Base-by-base conservation (phyloP, 345 rosid genomes). In the Carallia pectinifolia region DNA sequence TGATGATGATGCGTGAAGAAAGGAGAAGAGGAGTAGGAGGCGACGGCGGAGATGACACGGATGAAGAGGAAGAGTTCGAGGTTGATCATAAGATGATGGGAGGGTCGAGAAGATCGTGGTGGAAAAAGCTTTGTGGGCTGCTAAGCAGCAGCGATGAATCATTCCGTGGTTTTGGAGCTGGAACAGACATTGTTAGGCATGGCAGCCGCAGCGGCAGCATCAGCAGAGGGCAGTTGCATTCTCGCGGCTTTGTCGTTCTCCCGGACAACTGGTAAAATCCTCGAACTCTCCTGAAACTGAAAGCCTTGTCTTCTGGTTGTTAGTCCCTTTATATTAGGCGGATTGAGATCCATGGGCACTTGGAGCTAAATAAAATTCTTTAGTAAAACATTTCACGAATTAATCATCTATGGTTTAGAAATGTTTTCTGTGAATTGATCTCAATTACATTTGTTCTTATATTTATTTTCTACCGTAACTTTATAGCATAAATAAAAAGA, bases 241-340 rank as follows among this genome's bases (percentile, higher is more conserved):
- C 27, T 4, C 71, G 6, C 3, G 31, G 62, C 15, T 74, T 7
- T 1, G 59, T 79, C 17, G 44, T 84, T 62, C 83, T 12, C 27
- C 85, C 83, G n/a, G 79, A 70, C 16, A 62, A 72, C 19, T 37
- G 82, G 85, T 84, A 68, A 65, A 0, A 0, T 13, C 38, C 23
- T n/a, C 34, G 19, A 37, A 39, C 3, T 47, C 13, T 40, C 34
- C 39, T 17, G 40, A 7, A 6, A 40, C 6, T n/a, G 39, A 10
- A 2, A 9, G 23, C 19, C 52, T 52, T 23, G 17, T 33, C 34
- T 13, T 29, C 23, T 8, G 8, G 29, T 38, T 52, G 23, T 23
- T 23, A 23, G 65, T 12, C n/a, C 19, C 47, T 29, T 63, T 48
- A 1, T 23, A n/a, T 30, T 65, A 0, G 30, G 13, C 18, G 59